Evolutionary conservation across 352 stramenopile genomes (phyloP).

Genomic region (Blastocystis sp.): DNA sequence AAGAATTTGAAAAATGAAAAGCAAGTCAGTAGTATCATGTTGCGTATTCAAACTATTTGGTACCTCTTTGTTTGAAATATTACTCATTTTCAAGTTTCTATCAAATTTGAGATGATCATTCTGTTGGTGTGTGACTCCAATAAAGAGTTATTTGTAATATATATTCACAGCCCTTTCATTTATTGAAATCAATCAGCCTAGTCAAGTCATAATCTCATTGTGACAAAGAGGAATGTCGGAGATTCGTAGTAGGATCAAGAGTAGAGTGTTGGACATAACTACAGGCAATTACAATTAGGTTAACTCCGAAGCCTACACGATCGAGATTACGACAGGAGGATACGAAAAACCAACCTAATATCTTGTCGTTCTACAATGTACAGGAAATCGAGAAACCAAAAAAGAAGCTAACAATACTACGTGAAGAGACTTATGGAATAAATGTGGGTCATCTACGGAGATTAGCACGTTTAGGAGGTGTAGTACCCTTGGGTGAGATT

Average conservation of each 20-base stretch:
- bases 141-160: not conserved
- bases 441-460: slow-evolving; percentile 37
- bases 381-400: not conserved
- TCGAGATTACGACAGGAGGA: not conserved
- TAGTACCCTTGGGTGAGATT: slow-evolving; percentile 23
- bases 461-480: slow-evolving; percentile 27
- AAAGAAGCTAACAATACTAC: not conserved
- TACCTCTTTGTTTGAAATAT: not conserved
- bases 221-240: not conserved
- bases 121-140: not conserved
- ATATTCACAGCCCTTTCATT: not conserved
- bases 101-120: not conserved
- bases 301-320: not conserved
- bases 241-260: not conserved
- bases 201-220: not conserved
- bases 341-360: not conserved
- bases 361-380: not conserved
- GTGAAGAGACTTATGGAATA: slow-evolving; percentile 22
- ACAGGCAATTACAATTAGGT: not conserved
- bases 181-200: not conserved
- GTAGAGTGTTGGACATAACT: not conserved
- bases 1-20: not conserved
- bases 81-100: not conserved
- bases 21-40: not conserved
- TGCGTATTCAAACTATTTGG: not conserved